Evolutionary conservation across 1,284 basidiomycete species (phyloP).

Genomic region (Rhodotorula sp.): DNA sequence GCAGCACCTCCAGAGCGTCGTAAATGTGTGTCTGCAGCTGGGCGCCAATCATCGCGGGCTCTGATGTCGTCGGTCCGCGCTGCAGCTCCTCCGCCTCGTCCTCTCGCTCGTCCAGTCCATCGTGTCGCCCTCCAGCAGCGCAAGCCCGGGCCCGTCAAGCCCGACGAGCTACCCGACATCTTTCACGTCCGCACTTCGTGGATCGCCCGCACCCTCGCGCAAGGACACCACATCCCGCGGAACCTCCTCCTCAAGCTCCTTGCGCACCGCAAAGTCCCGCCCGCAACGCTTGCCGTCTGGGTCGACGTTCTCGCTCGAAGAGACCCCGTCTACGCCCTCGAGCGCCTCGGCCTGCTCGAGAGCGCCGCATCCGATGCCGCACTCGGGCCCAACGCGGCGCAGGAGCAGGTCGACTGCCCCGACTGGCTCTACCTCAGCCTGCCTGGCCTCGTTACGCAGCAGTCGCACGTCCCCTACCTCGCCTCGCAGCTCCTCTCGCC

Average conservation of each 20-base stretch:
- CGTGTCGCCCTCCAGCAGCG: not conserved
- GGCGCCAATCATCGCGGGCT: fast-evolving
- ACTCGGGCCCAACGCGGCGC: not conserved
- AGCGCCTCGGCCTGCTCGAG: conserved; percentile 32
- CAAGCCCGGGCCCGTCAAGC: not conserved
- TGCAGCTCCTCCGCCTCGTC: conserved; percentile 21
- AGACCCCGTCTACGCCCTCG: conserved; percentile 29
- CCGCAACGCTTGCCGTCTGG: conserved; percentile 21
- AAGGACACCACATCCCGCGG: conserved; percentile 22
- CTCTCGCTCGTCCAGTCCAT: not conserved
- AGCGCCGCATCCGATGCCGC: conserved; percentile 11
- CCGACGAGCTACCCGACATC: not conserved
- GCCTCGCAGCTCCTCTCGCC: conserved; percentile 27
- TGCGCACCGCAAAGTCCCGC: conserved; percentile 13
- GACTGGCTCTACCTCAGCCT: conserved; percentile 39
- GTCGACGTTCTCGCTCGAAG: conserved; percentile 18
- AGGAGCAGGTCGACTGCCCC: conserved; percentile 12
- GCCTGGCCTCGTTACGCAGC: conserved; percentile 26
- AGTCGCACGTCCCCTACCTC: conserved; percentile 35
- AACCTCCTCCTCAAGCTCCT: conserved; percentile 29
- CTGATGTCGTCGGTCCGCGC: too few relatives aligned
- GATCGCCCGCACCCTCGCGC: conserved; percentile 23
- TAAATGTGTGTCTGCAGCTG: not conserved
- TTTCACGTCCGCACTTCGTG: conserved; percentile 25
- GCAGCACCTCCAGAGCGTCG: not conserved